Evolutionary conservation across 208 protist species (phyloP), one percentile per base, ranked within the genome.

Genomic region (Leishmania braziliensis): DNA sequence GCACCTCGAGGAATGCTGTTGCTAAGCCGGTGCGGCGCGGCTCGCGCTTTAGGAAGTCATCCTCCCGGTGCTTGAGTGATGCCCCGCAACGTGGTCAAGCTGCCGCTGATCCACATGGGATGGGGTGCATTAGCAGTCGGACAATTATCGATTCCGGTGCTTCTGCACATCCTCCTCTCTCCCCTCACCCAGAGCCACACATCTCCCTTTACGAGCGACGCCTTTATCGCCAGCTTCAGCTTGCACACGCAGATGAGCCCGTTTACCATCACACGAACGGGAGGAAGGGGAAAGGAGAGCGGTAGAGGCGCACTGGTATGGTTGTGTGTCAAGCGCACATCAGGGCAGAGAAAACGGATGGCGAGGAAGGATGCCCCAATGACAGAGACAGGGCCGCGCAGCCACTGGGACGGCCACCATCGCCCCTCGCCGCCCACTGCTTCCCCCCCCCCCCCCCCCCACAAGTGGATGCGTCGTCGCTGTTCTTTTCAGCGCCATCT

Each of bases 161-260:
- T 66, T n/a, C 39, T 10, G 56, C 48, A 18, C 51, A 63, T 26
- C 23, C 74, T 50, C 39, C 54, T 18, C 29, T 5, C 18, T 20
- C 29, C 29, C n/a, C 71, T 39, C 9, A 39, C 33, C 4, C 68
- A n/a, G 48, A 56, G 18, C 56, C 74, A 6, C 66, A 53, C 39
- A 75, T 85, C 29, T 81, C 77, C 10, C 77, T 85, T 12, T 85
- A 78, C 53, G 81, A 85, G 63, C 76, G 81, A 14, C 81, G 77
- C 23, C 77, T 85, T 5, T 56, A 73, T 0, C 70, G 77, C 0
- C 39, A 53, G 39, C 77, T 85, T 50, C 81, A 85, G 16, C 81
- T 65, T 48, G 81, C 81, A 43, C 81, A 81, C 77, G 33, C 63
- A 0, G 29, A 60, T 16, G 81, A 77, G 51, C 39, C 53, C 43